Percentiles rank a stretch among this genome's conserved stretches.
Evolutionary conservation across 768 basidiomycete species (phyloP).

Genomic region (Mycena galericulata): DNA sequence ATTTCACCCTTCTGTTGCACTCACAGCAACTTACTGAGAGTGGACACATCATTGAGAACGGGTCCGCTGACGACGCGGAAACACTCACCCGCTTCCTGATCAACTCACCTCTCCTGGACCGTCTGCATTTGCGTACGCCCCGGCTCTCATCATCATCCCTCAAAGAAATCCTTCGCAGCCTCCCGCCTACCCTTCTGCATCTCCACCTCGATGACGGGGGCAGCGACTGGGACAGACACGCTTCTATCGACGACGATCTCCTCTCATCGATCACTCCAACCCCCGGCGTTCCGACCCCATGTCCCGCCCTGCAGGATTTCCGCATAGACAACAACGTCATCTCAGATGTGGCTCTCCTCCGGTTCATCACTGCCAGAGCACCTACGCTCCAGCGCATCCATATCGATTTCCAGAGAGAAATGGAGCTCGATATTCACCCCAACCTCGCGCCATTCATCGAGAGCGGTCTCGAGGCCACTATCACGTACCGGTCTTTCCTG

Average conservation of each 20-base stretch:
- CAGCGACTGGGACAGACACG: background rate
- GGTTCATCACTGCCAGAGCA: background rate
- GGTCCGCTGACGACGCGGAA: background rate
- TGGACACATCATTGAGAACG: background rate
- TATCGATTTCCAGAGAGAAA: background rate
- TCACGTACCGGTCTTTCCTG: background rate
- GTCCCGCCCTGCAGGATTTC: background rate
- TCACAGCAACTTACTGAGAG: no score
- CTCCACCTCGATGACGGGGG: background rate
- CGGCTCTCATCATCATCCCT: background rate
- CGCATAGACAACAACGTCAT: background rate
- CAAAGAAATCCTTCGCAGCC: background rate
- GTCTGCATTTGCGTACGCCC: background rate
- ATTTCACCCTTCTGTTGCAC: background rate
- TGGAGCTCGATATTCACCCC: background rate
- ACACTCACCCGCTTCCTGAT: background rate
- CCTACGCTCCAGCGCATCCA: background rate
- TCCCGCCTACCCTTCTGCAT: conserved; percentile 1
- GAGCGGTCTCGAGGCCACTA: background rate
- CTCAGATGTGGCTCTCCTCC: background rate
- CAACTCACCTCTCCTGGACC: background rate
- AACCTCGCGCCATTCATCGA: background rate
- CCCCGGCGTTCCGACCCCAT: background rate
- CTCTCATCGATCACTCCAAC: background rate
- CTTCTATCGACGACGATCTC: background rate